These are phyloP conservation scores for Dioscorea dumetorum DNA, from an alignment of 106 monocot genomes.

Conservation along the genomic window DNA sequence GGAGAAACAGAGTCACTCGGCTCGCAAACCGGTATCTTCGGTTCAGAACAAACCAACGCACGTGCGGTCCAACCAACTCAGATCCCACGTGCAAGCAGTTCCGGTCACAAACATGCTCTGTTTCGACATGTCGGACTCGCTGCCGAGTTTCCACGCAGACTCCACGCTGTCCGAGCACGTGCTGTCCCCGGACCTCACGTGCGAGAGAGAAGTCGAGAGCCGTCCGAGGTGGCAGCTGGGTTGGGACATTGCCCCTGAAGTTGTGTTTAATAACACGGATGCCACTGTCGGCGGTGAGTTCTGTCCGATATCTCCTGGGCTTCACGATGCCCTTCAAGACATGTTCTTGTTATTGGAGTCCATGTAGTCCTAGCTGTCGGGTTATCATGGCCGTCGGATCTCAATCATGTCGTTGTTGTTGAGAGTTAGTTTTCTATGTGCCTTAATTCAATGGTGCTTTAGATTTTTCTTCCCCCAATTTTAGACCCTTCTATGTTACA, in stretches of 20 bases:
- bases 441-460: too few relatives aligned
- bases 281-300: not conserved
- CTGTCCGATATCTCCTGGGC: conserved; percentile 6
- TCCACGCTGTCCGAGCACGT: conserved; percentile 40
- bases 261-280: conserved; percentile 2
- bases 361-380: not conserved
- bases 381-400: not conserved
- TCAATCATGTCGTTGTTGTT: not conserved
- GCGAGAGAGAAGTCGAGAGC: conserved; percentile 48
- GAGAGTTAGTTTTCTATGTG: too few relatives aligned
- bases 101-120: conserved; percentile 19
- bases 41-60: not conserved
- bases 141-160: not conserved
- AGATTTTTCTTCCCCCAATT: too few relatives aligned
- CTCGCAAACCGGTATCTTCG: not conserved
- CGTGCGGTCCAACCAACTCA: not conserved
- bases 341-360: conserved; percentile 25
- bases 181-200: conserved; percentile 37
- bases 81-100: not conserved
- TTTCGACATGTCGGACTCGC: conserved; percentile 33
- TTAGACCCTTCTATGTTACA: too few relatives aligned
- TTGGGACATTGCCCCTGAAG: conserved; percentile 5
- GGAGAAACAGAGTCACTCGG: conserved; percentile 13
- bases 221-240: conserved; percentile 18
- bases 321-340: conserved; percentile 26